Percentiles rank a stretch among this genome's conserved stretches.
Conservation (phyloP, 2,329 filamentous ascomycete species). For the Colletotrichum melonis region DNA sequence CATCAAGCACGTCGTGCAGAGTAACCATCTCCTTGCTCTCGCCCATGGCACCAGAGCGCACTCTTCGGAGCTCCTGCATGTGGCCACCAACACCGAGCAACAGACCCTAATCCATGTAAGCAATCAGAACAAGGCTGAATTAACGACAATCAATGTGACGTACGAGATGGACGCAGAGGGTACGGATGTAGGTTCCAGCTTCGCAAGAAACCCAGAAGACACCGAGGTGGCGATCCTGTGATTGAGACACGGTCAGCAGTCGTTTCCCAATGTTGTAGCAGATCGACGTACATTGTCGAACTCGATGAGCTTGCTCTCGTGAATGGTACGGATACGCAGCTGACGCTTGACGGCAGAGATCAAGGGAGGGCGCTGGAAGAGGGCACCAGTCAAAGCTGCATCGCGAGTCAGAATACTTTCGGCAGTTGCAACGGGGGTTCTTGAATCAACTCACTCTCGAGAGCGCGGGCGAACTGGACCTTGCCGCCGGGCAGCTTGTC, state of each 20-base stretch:
- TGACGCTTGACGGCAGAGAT: slow-evolving; percentile 99
- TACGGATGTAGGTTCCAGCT: slow-evolving; percentile 98
- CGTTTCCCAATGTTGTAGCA: neutral
- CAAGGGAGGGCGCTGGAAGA: slow-evolving; percentile 96
- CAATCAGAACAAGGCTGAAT: slow-evolving; percentile 21
- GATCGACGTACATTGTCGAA: slow-evolving; percentile 78
- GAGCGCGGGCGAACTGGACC: slow-evolving; percentile 89
- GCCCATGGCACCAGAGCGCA: slow-evolving; percentile 94
- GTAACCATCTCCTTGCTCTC: slow-evolving; percentile 91
- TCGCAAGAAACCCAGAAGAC: slow-evolving; percentile 99
- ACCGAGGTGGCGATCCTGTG: slow-evolving; percentile 84
- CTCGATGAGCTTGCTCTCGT: slow-evolving; percentile 96
- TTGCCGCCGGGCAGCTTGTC: slow-evolving; percentile 95
- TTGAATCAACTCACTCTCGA: slow-evolving; percentile 70
- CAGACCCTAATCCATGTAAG: slow-evolving; percentile 58
- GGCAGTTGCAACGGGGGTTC: neutral
- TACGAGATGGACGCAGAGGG: slow-evolving; percentile 88
- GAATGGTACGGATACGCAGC: slow-evolving; percentile 96
- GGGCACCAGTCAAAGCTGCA: slow-evolving; percentile 83
- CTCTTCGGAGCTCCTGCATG: slow-evolving; percentile 98
- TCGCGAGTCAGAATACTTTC: slow-evolving; percentile 19
- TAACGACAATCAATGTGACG: slow-evolving; percentile 54
- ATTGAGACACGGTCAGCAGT: slow-evolving; percentile 18
- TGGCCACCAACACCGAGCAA: slow-evolving; percentile 87
- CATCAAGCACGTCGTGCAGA: slow-evolving; percentile 93